phyloP scores from a whole-genome alignment of 2,329 filamentous ascomycete species.

The Paecilomyces fulvus region DNA sequence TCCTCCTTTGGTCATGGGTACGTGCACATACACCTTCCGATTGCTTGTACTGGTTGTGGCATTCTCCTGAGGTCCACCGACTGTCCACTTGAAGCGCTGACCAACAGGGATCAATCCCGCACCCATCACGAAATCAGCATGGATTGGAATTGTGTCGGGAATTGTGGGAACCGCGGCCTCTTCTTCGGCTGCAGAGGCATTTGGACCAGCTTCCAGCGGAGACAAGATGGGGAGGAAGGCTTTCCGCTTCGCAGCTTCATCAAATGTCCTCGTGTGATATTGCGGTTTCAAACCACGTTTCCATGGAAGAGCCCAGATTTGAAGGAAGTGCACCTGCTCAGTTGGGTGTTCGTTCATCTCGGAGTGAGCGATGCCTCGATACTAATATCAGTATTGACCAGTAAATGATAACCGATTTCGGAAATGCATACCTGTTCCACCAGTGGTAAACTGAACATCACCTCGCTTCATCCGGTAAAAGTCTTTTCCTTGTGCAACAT shows the following conservation, averaged over 20 bases:
- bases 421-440: conserved; percentile 55
- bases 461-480: conserved; percentile 67
- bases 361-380: conserved; percentile 60
- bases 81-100: conserved; percentile 59
- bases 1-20: conserved; percentile 70
- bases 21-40: conserved; percentile 69
- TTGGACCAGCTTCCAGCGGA: conserved; percentile 57
- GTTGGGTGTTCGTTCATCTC: conserved; percentile 63
- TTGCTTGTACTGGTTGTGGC: conserved; percentile 34
- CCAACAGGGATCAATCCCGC: conserved; percentile 63
- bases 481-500: conserved; percentile 51
- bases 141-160: conserved; percentile 66
- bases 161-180: conserved; percentile 53
- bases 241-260: conserved; percentile 63
- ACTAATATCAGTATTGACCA: conserved; percentile 2
- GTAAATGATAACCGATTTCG: neutral
- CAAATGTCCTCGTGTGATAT: conserved; percentile 68
- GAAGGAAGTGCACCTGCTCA: conserved; percentile 67
- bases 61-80: conserved; percentile 44
- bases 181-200: conserved; percentile 56
- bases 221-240: conserved; percentile 69
- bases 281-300: conserved; percentile 60
- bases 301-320: conserved; percentile 83
- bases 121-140: conserved; percentile 76
- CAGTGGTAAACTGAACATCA: conserved; percentile 84